These are phyloP conservation scores for Daucus carota DNA, from an alignment of 129 eudicot genomes.

Conservation along the genomic window DNA sequence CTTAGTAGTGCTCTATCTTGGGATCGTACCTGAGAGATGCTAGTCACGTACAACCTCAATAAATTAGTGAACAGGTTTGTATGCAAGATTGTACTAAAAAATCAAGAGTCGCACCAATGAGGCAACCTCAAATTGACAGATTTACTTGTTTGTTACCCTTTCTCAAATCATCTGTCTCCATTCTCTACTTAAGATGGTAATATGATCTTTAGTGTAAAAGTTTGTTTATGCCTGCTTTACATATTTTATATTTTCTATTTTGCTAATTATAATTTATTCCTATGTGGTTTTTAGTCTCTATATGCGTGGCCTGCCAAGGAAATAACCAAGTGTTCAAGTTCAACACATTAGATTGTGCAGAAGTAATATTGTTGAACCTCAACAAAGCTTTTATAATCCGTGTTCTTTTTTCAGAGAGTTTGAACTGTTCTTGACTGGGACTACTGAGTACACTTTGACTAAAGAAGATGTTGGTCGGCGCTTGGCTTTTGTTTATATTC, in stretches of 20 bases:
- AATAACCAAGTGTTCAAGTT: not conserved
- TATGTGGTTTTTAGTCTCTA: not conserved
- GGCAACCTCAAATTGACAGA: too few relatives aligned
- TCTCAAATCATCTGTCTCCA: too few relatives aligned
- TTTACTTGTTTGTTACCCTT: too few relatives aligned
- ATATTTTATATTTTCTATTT: not conserved
- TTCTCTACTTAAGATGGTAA: not conserved
- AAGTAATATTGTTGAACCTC: not conserved
- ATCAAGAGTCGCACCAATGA: too few relatives aligned
- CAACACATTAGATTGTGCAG: too few relatives aligned
- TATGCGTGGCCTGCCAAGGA: not conserved
- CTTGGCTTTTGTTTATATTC: conserved; percentile 71
- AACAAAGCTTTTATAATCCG: not conserved
- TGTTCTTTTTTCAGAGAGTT: conserved; percentile 46
- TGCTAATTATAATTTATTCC: not conserved
- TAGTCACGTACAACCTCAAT: not conserved
- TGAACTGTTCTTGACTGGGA: conserved; percentile 58
- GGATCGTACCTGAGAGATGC: not conserved
- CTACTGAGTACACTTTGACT: conserved; percentile 62
- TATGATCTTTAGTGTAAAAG: not conserved
- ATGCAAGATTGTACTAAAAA: not conserved
- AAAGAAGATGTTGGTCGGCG: conserved; percentile 77
- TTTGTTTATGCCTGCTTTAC: not conserved
- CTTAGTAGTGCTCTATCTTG: not conserved
- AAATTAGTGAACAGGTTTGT: not conserved